Evolutionary conservation across 768 basidiomycete species (phyloP), one percentile per base, ranked within the genome.

Genomic region (Termitomyces sp.): DNA sequence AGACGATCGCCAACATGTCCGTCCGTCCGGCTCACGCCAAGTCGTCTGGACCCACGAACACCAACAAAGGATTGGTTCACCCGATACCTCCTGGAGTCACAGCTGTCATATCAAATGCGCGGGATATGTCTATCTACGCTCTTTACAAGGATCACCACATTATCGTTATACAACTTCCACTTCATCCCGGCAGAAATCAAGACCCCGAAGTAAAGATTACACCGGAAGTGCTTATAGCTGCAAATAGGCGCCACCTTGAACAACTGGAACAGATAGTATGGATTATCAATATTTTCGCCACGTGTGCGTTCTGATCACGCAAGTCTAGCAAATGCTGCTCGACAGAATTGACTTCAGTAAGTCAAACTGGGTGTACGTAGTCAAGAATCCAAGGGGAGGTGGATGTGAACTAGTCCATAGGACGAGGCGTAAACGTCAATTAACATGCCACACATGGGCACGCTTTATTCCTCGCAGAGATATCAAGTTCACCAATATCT

Each of bases 301-400:
- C 22, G 20, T 29, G 28, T 45, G 18, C 16, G 34, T 26, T 12
- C 51, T 56, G 18, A 48, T 59, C 34, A 54, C 47, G 29, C 46
- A 9, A 37, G n/a, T 60, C 26, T 39, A 72, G 70, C 68, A 74
- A 65, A 61, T 64, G 8, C 62, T 71, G 5, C 59, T 74, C 3
- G 59, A 65, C 24, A 64, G 59, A 18, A 64, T 74, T 18, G 70
- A 71, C 12, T 74, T 77, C 49, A 69, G 68, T 4, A 63, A 62
- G 55, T 67, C 67, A 15, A 77, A 74, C 52, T 76, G 73, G 73
- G 72, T 66, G 3, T 75, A 74, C 58, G 63, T 73, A 3, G 52
- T 71, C 7, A 51, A 56, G n/a, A 57, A 58, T 37, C 41, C 58
- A 0, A 62, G 68, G 24, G 69, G 70, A n/a, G 69, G 69, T 7